Conservation (phyloP, 2,329 filamentous ascomycete species). For the Fusarium nisikadoi region DNA sequence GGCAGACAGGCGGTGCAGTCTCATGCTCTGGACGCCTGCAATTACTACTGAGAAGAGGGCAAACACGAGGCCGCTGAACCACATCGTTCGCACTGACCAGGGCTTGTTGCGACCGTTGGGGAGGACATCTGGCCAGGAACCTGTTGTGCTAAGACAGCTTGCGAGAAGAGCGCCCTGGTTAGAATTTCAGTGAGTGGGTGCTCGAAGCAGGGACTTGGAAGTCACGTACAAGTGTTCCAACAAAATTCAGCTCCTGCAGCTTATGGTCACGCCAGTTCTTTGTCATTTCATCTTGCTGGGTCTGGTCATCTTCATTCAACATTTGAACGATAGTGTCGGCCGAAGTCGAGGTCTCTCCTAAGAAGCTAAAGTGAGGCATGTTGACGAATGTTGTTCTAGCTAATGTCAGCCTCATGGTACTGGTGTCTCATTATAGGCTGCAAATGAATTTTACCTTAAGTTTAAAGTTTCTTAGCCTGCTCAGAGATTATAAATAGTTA, state of each 20-base stretch:
- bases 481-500: rapidly evolving
- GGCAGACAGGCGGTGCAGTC: not conserved
- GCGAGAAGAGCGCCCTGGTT: not conserved
- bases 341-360: not conserved
- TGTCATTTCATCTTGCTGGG: not conserved
- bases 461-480: rapidly evolving
- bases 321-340: not conserved
- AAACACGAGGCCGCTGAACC: not conserved
- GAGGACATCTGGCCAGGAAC: not conserved
- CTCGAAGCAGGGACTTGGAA: rapidly evolving
- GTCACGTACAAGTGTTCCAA: not conserved
- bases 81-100: not conserved
- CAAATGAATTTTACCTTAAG: rapidly evolving
- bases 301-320: not conserved
- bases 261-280: not conserved
- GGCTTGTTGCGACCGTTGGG: not conserved
- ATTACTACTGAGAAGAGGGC: not conserved
- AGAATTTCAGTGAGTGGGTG: rapidly evolving
- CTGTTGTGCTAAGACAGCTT: not conserved
- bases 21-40: not conserved
- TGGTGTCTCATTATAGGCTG: rapidly evolving
- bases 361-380: not conserved
- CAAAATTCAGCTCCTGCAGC: not conserved
- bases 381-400: rapidly evolving
- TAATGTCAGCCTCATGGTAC: rapidly evolving